A percentile compares a stretch with the other conserved stretches of the same genome.
Conservation (phyloP, 768 basidiomycete genomes). For the Boletus subcaerulescens region DNA sequence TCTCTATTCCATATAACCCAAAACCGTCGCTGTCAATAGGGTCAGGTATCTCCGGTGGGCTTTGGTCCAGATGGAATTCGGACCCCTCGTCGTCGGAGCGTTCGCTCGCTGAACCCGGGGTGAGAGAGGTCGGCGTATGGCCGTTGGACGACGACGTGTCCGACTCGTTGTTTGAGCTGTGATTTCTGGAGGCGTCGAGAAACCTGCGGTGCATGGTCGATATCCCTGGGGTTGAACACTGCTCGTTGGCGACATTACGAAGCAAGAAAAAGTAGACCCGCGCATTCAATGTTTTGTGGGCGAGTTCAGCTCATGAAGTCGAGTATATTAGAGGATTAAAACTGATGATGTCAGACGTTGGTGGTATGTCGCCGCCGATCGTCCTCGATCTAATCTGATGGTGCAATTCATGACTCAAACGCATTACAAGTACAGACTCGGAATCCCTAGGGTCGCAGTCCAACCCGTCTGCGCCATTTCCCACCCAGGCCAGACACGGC, state of each 20-base stretch:
- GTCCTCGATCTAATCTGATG: background rate
- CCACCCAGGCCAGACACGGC: conserved; percentile 5
- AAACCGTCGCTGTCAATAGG: conserved; percentile 32
- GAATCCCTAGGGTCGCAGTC: too few species aligned
- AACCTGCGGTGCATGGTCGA: conserved; percentile 2
- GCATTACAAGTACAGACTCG: too few species aligned
- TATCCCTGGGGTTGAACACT: too few species aligned
- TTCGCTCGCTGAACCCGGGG: background rate
- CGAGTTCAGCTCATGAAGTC: background rate
- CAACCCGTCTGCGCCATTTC: background rate
- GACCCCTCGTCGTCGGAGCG: background rate
- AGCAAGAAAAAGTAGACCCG: background rate
- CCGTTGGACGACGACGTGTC: background rate
- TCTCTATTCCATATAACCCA: conserved; percentile 44
- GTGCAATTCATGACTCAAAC: too few species aligned
- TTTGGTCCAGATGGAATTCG: background rate
- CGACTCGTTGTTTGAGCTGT: background rate
- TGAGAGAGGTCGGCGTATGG: background rate
- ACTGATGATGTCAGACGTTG: conserved; percentile 1
- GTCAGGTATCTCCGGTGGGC: conserved; percentile 6
- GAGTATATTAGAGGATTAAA: background rate
- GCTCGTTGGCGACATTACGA: too few species aligned
- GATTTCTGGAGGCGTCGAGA: background rate
- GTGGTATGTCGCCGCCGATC: background rate
- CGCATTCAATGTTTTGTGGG: background rate